A percentile compares a stretch with the other conserved stretches of the same genome.
Conservation (phyloP, 140 eudicot species). For the Cichorium intybus region DNA sequence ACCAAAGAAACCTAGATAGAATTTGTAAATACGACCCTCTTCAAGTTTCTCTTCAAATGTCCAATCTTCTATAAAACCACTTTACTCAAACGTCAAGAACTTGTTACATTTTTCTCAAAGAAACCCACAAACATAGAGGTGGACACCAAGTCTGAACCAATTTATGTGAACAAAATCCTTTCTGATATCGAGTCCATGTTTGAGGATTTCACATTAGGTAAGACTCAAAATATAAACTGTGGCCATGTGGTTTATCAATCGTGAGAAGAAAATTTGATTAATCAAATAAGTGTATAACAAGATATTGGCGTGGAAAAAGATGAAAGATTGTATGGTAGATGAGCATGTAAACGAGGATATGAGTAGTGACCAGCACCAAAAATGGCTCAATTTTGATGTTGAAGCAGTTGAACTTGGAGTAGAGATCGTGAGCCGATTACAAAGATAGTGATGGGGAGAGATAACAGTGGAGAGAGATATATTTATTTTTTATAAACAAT, state of each 20-base stretch:
- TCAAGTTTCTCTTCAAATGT: too few relatives aligned
- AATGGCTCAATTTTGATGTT: constrained; percentile 58
- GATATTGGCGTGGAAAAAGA: constrained; percentile 47
- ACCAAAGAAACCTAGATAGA: too few relatives aligned
- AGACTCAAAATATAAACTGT: constrained; percentile 41
- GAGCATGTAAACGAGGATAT: constrained; percentile 76
- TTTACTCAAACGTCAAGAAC: constrained; percentile 41
- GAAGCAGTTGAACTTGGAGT: constrained; percentile 59
- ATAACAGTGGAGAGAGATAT: too few relatives aligned
- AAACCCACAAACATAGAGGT: constrained; percentile 23
- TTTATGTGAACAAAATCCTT: constrained; percentile 54
- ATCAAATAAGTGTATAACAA: constrained; percentile 53
- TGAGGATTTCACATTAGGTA: constrained; percentile 57
- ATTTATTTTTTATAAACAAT: too few relatives aligned
- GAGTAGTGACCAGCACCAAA: constrained; percentile 56
- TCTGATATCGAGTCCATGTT: constrained; percentile 55
- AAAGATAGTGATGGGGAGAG: too few relatives aligned
- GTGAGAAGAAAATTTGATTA: constrained; percentile 56
- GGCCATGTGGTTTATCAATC: constrained; percentile 45
- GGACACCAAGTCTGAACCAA: constrained; percentile 39
- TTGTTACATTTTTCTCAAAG: constrained; percentile 37
- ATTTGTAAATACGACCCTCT: neutral
- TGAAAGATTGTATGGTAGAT: constrained; percentile 70
- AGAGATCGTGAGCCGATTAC: constrained; percentile 47
- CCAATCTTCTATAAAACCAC: too few relatives aligned